These are phyloP conservation scores for Hypsizygus ulmarius DNA, from an alignment of 1,284 basidiomycete genomes.

Conservation along the genomic window DNA sequence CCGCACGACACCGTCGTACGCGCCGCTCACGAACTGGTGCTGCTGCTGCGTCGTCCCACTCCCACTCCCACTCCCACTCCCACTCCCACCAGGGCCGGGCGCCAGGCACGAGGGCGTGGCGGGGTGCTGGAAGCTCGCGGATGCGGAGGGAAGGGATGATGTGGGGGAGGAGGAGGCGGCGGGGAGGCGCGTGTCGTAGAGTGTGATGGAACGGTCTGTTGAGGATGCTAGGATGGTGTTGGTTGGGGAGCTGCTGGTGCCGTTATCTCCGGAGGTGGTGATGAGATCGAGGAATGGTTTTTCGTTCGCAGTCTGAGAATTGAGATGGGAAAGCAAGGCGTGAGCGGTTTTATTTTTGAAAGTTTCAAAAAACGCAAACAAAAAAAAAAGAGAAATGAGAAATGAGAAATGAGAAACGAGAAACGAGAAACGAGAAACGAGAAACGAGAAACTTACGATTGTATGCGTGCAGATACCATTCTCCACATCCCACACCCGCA, in stretches of 20 bases:
- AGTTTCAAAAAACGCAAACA: conserved; percentile 4
- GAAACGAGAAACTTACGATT: conserved; percentile 59
- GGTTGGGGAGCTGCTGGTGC: conserved; percentile 4
- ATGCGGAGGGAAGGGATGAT: conserved; percentile 28
- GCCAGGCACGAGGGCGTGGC: conserved; percentile 75
- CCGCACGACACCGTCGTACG: conserved; percentile 80
- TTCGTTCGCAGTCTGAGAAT: conserved; percentile 60
- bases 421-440: no score
- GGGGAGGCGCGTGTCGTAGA: conserved; percentile 61
- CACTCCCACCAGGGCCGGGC: conserved; percentile 32
- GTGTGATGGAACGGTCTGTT: conserved; percentile 64
- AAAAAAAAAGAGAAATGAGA: not conserved
- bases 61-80: no score
- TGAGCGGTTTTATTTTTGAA: not conserved
- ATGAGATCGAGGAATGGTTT: conserved; percentile 68
- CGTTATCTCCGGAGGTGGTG: conserved; percentile 38
- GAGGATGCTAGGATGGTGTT: conserved; percentile 55
- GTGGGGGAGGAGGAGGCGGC: conserved; percentile 34
- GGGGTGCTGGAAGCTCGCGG: conserved; percentile 60
- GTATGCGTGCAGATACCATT: conserved; percentile 64
- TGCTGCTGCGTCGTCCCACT: no score
- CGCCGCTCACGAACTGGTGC: conserved; percentile 77
- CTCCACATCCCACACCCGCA: conserved; percentile 72
- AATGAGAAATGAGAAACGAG: no score
- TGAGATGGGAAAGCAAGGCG: no score